Evolutionary conservation across 352 stramenopile genomes (phyloP).

Genomic region (Phytophthora crassamura): DNA sequence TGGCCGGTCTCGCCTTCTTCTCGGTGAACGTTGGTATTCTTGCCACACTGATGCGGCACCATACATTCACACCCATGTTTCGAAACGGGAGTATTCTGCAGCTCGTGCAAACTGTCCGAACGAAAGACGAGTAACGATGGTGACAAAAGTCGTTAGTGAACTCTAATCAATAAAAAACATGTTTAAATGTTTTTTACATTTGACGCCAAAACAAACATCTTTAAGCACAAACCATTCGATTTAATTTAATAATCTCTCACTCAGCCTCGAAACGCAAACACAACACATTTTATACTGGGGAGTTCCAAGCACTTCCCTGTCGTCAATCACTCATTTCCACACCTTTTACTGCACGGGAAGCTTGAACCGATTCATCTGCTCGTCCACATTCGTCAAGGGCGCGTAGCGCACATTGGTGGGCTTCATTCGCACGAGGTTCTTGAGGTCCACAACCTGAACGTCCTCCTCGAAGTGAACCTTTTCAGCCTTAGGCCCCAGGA

Average conservation of each 20-base stretch:
- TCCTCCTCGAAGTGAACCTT: conserved; percentile 67
- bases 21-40: conserved; percentile 85
- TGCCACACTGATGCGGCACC: conserved; percentile 70
- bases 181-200: too few species aligned
- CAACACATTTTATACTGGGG: conserved; percentile 9
- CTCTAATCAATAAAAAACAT: background rate
- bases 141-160: too few species aligned
- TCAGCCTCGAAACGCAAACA: conserved; percentile 19
- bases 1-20: conserved; percentile 91
- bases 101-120: conserved; percentile 29
- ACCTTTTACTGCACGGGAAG: conserved; percentile 18
- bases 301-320: background rate
- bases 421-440: conserved; percentile 74
- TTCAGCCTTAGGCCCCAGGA: conserved; percentile 43
- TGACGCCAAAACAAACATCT: too few species aligned
- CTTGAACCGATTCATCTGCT: conserved; percentile 25
- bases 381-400: conserved; percentile 70
- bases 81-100: conserved; percentile 46
- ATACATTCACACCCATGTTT: conserved; percentile 74
- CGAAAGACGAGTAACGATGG: conserved; percentile 32
- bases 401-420: conserved; percentile 68
- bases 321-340: background rate
- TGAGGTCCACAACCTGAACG: conserved; percentile 74
- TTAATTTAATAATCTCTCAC: conserved; percentile 17
- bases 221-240: conserved; percentile 3